phyloP scores from a whole-genome alignment of 2,329 filamentous ascomycete species.

The Penicillium sp. region DNA sequence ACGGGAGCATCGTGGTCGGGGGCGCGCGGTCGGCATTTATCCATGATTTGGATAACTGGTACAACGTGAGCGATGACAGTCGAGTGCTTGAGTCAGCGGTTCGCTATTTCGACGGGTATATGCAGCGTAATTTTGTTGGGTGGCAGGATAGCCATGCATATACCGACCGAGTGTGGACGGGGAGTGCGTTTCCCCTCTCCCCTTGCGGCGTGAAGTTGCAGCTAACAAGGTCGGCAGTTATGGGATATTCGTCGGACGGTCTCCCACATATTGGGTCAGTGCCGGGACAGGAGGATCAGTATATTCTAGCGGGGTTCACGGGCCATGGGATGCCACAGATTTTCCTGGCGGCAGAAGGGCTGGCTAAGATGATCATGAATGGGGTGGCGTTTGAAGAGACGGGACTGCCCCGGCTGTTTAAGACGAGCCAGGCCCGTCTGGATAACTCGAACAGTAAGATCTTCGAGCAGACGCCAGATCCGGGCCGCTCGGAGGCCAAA shows the following conservation, averaged over 20 bases:
- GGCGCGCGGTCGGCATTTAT: conserved; percentile 58
- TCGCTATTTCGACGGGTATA: conserved; percentile 45
- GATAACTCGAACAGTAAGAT: neutral
- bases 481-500: neutral
- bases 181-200: conserved; percentile 31
- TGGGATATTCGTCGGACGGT: conserved; percentile 57
- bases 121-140: conserved; percentile 42
- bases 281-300: conserved; percentile 53
- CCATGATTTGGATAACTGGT: conserved; percentile 47
- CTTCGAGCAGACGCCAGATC: neutral
- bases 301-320: conserved; percentile 64
- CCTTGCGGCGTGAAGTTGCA: neutral
- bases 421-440: conserved; percentile 19
- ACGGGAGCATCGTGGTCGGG: conserved; percentile 64
- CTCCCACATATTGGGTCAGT: conserved; percentile 59
- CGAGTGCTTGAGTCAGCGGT: conserved; percentile 51
- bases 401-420: conserved; percentile 37
- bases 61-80: conserved; percentile 51
- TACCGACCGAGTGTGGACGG: conserved; percentile 40
- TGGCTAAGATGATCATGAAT: conserved; percentile 58
- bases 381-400: conserved; percentile 30
- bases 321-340: conserved; percentile 70
- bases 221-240: conserved; percentile 45
- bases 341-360: conserved; percentile 62
- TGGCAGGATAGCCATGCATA: conserved; percentile 41